Conservation (phyloP, 176 grass and related monocot genomes). For the sorghum (Sorghum bicolor) region DNA sequence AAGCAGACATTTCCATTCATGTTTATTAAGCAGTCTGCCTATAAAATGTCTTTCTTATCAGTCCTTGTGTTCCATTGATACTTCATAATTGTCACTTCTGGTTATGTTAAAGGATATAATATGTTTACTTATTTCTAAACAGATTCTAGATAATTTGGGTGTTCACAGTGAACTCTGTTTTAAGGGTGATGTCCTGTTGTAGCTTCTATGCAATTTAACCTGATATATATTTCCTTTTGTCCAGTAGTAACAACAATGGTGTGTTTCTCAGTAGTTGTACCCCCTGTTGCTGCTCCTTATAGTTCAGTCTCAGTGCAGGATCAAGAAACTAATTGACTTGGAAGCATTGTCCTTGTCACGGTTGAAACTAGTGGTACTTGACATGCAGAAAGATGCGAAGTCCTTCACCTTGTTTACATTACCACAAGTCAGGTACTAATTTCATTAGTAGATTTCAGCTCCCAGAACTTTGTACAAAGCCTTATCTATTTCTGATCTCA, state of each 20-base stretch:
- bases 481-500: background rate
- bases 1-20: background rate
- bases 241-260: background rate
- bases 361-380: slow-evolving; percentile 64
- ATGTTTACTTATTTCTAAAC: background rate
- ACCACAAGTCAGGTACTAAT: slow-evolving; percentile 86
- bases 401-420: slow-evolving; percentile 83
- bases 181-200: background rate
- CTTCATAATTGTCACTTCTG: background rate
- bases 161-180: background rate
- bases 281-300: background rate
- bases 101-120: background rate
- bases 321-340: slow-evolving; percentile 91
- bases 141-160: slow-evolving; percentile 1
- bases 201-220: background rate
- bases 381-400: slow-evolving; percentile 92
- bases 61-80: background rate
- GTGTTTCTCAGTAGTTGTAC: background rate
- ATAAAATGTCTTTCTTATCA: too few species aligned
- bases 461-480: background rate
- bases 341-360: slow-evolving; percentile 81
- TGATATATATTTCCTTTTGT: background rate
- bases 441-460: background rate
- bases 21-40: background rate
- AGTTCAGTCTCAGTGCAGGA: slow-evolving; percentile 46